These are phyloP conservation scores for Chaetothyriales sp. DNA, from an alignment of 2,329 filamentous ascomycete genomes.

Conservation along the genomic window DNA sequence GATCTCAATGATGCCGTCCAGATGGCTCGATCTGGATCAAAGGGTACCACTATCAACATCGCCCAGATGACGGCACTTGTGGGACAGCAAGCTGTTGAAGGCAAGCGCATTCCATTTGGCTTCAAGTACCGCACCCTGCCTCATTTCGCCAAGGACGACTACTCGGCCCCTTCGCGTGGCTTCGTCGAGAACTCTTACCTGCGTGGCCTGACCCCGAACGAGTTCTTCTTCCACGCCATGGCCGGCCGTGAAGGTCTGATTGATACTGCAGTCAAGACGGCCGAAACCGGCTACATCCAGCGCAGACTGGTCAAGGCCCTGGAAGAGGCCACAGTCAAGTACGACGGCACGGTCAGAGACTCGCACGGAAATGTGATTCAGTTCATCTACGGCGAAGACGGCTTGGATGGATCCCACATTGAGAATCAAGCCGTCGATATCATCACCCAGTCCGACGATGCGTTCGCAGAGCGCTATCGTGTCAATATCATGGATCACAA, in stretches of 20 bases:
- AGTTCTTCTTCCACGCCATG: conserved; percentile 99
- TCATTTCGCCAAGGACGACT: conserved; percentile 98
- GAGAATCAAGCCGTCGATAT: conserved; percentile 84
- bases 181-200: conserved; percentile 99
- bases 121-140: conserved; percentile 97
- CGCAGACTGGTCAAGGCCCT: conserved; percentile 94
- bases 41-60: conserved; percentile 98
- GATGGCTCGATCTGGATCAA: conserved; percentile 93
- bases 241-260: conserved; percentile 99
- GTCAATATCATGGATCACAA: conserved; percentile 69
- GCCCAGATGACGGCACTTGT: conserved; percentile 98
- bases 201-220: conserved; percentile 80
- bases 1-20: conserved; percentile 92
- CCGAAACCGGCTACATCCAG: conserved; percentile 97
- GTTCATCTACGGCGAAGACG: conserved; percentile 95
- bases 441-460: conserved; percentile 60
- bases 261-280: conserved; percentile 97
- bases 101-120: conserved; percentile 95
- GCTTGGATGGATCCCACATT: conserved; percentile 81
- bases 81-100: conserved; percentile 94
- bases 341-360: conserved; percentile 93
- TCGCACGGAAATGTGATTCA: conserved; percentile 93
- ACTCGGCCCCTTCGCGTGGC: conserved; percentile 87
- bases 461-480: conserved; percentile 68
- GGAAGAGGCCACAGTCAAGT: conserved; percentile 94